Percentiles rank a stretch among this genome's conserved stretches.
These are phyloP conservation scores for Ophiostoma australiae DNA, from an alignment of 2,329 filamentous ascomycete species.

Conservation along the genomic window DNA sequence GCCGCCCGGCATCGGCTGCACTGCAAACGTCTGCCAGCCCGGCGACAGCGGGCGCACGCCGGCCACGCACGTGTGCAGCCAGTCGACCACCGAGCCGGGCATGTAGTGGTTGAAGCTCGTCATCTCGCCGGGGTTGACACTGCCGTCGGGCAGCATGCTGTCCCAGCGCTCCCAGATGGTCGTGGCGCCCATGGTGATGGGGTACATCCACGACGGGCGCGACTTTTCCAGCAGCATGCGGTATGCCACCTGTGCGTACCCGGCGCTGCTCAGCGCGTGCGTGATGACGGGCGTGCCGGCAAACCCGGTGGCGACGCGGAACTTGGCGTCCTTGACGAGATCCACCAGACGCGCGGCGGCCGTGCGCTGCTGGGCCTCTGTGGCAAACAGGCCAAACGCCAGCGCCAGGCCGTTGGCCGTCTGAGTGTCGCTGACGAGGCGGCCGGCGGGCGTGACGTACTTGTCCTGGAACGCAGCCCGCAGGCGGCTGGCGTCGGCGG, in stretches of 20 bases:
- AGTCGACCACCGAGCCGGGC: slow-evolving; percentile 31
- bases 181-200: slow-evolving; percentile 38
- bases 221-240: slow-evolving; percentile 37
- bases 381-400: slow-evolving; percentile 28
- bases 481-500: slow-evolving; percentile 27
- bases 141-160: slow-evolving; percentile 36
- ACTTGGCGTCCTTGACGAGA: slow-evolving; percentile 22
- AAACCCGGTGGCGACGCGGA: slow-evolving; percentile 31
- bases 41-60: slow-evolving; percentile 15
- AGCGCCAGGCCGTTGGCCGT: slow-evolving; percentile 32
- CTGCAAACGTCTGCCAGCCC: slow-evolving; percentile 14
- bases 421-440: slow-evolving; percentile 31
- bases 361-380: background rate
- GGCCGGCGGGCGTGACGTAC: slow-evolving; percentile 29
- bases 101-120: slow-evolving; percentile 43
- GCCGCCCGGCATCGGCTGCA: slow-evolving; percentile 15
- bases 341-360: slow-evolving; percentile 16
- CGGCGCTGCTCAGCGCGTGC: slow-evolving; percentile 24
- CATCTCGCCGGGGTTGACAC: slow-evolving; percentile 39
- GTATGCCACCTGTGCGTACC: slow-evolving; percentile 29
- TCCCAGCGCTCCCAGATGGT: slow-evolving; percentile 43
- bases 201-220: slow-evolving; percentile 39
- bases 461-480: slow-evolving; percentile 31
- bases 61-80: slow-evolving; percentile 16
- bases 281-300: slow-evolving; percentile 31